Conservation (phyloP, 495 filamentous ascomycete genomes). For the Penicillium angulare region DNA sequence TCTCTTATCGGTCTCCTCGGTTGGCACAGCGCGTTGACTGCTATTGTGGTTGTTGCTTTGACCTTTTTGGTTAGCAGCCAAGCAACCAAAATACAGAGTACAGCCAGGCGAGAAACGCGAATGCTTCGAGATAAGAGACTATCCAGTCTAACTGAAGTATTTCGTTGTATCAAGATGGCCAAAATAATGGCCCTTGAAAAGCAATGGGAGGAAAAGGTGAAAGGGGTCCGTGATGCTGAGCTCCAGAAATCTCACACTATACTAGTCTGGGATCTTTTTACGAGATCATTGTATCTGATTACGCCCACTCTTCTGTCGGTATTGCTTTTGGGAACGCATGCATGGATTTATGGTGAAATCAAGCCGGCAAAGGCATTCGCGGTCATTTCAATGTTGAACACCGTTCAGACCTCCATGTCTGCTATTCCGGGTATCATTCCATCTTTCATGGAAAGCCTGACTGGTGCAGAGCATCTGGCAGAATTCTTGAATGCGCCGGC, state of each 20-base stretch:
- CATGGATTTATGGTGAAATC: too few species aligned
- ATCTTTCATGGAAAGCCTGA: background rate
- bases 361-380: too few species aligned
- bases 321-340: too few species aligned
- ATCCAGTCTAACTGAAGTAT: conserved; percentile 19
- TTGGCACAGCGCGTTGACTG: background rate
- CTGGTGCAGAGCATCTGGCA: conserved; percentile 14
- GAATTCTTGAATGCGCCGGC: background rate
- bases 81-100: background rate
- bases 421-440: conserved; percentile 19
- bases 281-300: too few species aligned
- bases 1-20: too few species aligned
- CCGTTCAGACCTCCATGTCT: conserved; percentile 13
- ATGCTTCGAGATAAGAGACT: conserved; percentile 22
- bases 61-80: conserved; percentile 1
- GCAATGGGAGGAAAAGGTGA: conserved; percentile 25
- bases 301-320: too few species aligned
- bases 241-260: too few species aligned
- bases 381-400: conserved; percentile 20
- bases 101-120: conserved; percentile 26
- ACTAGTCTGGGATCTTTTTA: too few species aligned
- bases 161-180: conserved; percentile 32
- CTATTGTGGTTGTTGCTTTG: background rate
- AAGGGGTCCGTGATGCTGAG: conserved; percentile 11
- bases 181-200: conserved; percentile 31